Evolutionary conservation across 2,329 filamentous ascomycete genomes (phyloP).

Genomic region (Orbilia ellipsospora): DNA sequence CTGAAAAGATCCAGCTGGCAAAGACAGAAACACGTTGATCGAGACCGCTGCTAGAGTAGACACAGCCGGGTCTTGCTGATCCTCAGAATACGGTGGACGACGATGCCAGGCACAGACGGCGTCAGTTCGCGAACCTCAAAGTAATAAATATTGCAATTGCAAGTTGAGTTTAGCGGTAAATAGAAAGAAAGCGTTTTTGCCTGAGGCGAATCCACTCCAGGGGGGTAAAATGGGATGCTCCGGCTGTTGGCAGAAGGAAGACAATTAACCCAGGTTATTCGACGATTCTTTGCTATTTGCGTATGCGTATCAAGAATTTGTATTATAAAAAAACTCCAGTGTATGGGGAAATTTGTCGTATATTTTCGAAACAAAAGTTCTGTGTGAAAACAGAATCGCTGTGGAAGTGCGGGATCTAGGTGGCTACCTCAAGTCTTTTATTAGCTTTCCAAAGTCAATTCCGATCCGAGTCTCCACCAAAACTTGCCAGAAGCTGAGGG

Average conservation of each 20-base stretch:
- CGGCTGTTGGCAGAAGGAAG: constrained; percentile 41
- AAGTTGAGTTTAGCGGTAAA: constrained; percentile 49
- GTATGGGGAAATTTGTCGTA: constrained; percentile 17
- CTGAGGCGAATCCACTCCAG: constrained; percentile 37
- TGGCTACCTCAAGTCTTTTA: constrained; percentile 35
- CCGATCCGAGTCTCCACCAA: constrained; percentile 1
- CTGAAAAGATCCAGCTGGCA: constrained; percentile 23
- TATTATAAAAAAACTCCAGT: constrained; percentile 5
- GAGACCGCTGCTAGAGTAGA: constrained; percentile 8
- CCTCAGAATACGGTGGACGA: constrained; percentile 26
- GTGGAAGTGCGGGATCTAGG: constrained; percentile 18
- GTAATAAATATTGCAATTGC: constrained; percentile 2
- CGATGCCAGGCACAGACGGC: constrained; percentile 39
- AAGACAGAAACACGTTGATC: constrained; percentile 12
- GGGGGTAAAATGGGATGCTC: constrained; percentile 26
- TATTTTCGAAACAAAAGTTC: constrained; percentile 30
- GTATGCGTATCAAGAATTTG: constrained; percentile 3
- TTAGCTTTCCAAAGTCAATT: constrained; percentile 52
- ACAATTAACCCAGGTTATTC: constrained; percentile 18
- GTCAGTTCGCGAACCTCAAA: constrained; percentile 43
- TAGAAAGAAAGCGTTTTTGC: constrained; percentile 38
- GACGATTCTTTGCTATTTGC: background rate
- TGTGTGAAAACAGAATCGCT: background rate
- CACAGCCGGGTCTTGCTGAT: constrained; percentile 16
- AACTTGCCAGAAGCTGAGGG: constrained; percentile 15